These are phyloP conservation scores for Mycena metata DNA, from an alignment of 768 basidiomycete genomes.

Conservation along the genomic window DNA sequence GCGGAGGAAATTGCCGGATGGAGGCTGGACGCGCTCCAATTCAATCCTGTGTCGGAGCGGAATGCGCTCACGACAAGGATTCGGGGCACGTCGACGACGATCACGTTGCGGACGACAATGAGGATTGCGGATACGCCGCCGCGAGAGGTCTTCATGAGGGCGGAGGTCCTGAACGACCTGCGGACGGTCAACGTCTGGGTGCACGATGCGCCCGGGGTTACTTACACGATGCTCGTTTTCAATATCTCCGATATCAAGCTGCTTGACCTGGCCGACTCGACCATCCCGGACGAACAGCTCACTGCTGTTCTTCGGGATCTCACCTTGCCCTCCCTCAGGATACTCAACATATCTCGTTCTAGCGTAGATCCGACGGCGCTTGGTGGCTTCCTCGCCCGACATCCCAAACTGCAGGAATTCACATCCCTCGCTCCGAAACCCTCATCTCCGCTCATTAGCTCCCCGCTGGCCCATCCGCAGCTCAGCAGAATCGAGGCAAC, in stretches of 20 bases:
- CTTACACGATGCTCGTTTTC: neutral
- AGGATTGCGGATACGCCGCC: no score
- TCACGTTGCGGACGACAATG: no score
- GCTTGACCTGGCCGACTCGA: neutral
- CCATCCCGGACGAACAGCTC: neutral
- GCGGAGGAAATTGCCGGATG: neutral
- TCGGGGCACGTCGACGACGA: no score
- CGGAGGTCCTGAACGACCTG: no score
- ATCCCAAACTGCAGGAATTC: neutral
- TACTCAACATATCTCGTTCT: neutral
- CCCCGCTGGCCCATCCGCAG: conserved; percentile 2
- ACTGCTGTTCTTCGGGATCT: neutral
- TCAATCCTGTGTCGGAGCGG: neutral
- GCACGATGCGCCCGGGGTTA: neutral
- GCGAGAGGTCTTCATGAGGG: no score
- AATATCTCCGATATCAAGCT: neutral
- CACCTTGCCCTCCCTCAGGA: neutral
- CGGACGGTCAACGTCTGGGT: no score
- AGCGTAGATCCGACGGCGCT: neutral
- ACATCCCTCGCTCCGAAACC: no score
- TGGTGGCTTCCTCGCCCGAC: neutral
- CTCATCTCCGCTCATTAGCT: neutral
- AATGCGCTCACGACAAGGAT: neutral
- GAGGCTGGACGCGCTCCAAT: neutral
- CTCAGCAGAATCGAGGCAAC: neutral